Conservation (phyloP, 2,329 filamentous ascomycete species). For the Ceratocystis papillata region DNA sequence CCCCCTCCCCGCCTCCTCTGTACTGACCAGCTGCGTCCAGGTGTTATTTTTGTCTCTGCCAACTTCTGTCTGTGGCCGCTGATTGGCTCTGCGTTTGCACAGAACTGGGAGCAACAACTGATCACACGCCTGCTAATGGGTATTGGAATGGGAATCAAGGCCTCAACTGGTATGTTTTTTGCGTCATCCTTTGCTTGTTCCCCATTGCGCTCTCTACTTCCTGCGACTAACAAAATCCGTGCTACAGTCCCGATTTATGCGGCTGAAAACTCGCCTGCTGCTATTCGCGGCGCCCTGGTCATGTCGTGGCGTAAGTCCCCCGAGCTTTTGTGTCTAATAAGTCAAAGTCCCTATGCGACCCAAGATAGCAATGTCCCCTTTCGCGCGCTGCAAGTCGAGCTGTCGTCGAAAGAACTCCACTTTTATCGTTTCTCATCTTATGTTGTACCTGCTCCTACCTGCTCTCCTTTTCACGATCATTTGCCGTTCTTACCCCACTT, state of each 20-base stretch:
- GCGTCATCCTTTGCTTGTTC: not conserved
- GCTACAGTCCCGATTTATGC: slow-evolving; percentile 41
- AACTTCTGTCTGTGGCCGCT: slow-evolving; percentile 52
- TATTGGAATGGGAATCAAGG: slow-evolving; percentile 48
- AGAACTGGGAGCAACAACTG: slow-evolving; percentile 49
- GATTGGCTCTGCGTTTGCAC: slow-evolving; percentile 48
- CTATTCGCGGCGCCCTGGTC: slow-evolving; percentile 44
- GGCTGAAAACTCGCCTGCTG: slow-evolving; percentile 42
- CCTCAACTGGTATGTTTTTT: slow-evolving; percentile 31
- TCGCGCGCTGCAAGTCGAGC: not conserved
- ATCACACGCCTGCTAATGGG: slow-evolving; percentile 41
- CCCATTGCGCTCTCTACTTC: not conserved
- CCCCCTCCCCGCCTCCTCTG: not conserved
- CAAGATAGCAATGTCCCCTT: no score
- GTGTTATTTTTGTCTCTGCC: slow-evolving; percentile 53
- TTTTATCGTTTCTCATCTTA: not conserved
- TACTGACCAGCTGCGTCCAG: slow-evolving; percentile 31
- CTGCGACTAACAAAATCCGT: not conserved
- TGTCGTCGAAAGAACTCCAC: not conserved
- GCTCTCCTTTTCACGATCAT: slow-evolving; percentile 10
- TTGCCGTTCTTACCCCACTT: not conserved
- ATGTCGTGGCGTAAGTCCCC: slow-evolving; percentile 41
- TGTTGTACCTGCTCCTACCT: not conserved
- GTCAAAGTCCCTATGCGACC: not conserved
- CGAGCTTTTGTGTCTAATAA: not conserved